Evolutionary conservation across 139 green algal species (phyloP).

Genomic region (Chlorella sp.): DNA sequence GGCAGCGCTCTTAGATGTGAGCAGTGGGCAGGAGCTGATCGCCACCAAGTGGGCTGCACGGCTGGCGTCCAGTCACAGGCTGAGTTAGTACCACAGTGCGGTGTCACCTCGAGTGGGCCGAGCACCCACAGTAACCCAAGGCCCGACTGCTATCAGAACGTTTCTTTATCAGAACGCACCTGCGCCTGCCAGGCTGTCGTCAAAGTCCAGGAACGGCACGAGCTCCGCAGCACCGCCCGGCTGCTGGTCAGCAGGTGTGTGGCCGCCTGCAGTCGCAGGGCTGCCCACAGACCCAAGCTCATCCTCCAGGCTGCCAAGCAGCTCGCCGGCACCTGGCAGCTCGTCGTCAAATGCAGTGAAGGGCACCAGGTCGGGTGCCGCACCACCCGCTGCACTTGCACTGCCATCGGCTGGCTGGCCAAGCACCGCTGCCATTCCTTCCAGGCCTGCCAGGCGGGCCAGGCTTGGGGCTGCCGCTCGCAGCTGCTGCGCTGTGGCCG

Average conservation of each 20-base stretch:
- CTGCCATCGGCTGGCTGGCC: not conserved
- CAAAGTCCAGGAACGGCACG: slow-evolving; percentile 35
- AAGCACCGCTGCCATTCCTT: not conserved
- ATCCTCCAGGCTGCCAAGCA: slow-evolving; percentile 12
- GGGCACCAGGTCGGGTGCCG: not conserved
- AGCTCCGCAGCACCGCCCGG: not conserved
- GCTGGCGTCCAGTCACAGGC: too few relatives aligned
- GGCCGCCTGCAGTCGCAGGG: not conserved
- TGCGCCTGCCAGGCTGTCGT: slow-evolving; percentile 2
- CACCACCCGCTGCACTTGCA: too few relatives aligned
- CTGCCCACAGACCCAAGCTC: not conserved
- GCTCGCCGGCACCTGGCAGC: slow-evolving; percentile 10
- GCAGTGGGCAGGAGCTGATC: too few relatives aligned
- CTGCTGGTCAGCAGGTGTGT: not conserved
- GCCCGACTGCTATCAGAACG: too few relatives aligned
- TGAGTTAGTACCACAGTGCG: too few relatives aligned
- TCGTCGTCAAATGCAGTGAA: slow-evolving; percentile 16
- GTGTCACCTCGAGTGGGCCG: too few relatives aligned
- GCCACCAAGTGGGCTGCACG: too few relatives aligned
- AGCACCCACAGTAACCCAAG: too few relatives aligned
- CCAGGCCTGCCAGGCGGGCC: slow-evolving; percentile 7
- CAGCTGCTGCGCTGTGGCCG: not conserved
- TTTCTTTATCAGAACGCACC: too few relatives aligned
- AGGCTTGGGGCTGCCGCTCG: slow-evolving; percentile 18
- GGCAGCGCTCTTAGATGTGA: too few relatives aligned